phyloP scores from a whole-genome alignment of 2,329 filamentous ascomycete species.

The Ophiosphaerella narmari region DNA sequence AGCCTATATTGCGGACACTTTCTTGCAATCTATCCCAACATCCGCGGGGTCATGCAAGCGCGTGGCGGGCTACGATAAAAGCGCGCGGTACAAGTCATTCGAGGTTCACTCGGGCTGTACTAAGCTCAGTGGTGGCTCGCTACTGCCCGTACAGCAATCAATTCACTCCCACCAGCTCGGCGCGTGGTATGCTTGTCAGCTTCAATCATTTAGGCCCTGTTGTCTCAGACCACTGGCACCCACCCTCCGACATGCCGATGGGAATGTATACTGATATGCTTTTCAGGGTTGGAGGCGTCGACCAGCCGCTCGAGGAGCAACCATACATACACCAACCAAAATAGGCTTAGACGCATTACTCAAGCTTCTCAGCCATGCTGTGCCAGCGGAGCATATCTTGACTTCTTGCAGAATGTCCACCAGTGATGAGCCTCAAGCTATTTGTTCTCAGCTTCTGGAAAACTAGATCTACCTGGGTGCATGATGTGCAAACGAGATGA shows the following conservation, averaged over 20 bases:
- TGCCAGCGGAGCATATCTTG: constrained; percentile 5
- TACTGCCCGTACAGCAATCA: constrained; percentile 3
- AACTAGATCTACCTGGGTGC: background rate
- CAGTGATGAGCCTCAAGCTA: background rate
- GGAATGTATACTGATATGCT: background rate
- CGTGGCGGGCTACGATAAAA: constrained; percentile 1
- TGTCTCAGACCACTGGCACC: background rate
- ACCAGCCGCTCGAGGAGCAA: background rate
- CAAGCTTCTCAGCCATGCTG: constrained; percentile 7
- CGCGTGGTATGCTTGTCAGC: background rate
- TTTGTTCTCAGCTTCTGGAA: background rate
- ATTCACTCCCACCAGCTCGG: constrained; percentile 8
- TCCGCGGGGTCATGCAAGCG: constrained; percentile 2
- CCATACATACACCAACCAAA: background rate
- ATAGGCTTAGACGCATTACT: constrained; percentile 1
- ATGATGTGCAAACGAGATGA: background rate
- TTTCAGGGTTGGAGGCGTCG: background rate
- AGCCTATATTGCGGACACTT: constrained; percentile 6
- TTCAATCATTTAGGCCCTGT: background rate
- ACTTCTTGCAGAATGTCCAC: background rate
- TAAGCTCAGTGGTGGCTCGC: constrained; percentile 1
- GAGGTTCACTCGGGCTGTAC: background rate
- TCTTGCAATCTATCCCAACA: background rate
- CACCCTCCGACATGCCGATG: no score
- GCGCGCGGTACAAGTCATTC: background rate